Conservation (phyloP, 352 stramenopile species). For the Phytophthora pinifolia region DNA sequence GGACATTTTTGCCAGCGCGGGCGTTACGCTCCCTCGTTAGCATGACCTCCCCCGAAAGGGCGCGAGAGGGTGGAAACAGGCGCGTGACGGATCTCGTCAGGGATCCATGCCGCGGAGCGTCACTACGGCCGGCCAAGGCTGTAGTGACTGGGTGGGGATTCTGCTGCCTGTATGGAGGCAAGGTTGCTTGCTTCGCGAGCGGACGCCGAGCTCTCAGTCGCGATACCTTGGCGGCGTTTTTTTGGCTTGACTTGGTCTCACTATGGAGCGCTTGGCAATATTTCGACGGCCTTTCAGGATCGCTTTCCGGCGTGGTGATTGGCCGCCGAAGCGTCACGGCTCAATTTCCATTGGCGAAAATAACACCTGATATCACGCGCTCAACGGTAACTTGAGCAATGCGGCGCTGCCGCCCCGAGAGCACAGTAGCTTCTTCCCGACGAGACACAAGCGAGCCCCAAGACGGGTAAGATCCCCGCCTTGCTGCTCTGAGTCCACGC, state of each 20-base stretch:
- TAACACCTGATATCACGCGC: conserved; percentile 27
- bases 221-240: conserved; percentile 15
- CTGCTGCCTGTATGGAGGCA: no score
- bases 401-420: neutral
- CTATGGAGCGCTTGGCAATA: conserved; percentile 12
- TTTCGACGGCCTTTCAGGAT: conserved; percentile 34
- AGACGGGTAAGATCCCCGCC: conserved; percentile 4
- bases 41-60: conserved; percentile 22
- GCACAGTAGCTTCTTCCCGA: conserved; percentile 27
- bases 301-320: conserved; percentile 15
- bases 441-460: conserved; percentile 12
- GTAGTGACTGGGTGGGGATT: no score
- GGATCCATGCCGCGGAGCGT: no score
- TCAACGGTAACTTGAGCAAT: conserved; percentile 20
- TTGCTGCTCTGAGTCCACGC: neutral
- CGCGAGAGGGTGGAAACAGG: conserved; percentile 16
- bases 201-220: conserved; percentile 3
- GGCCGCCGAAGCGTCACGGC: neutral
- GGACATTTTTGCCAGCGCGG: conserved; percentile 6
- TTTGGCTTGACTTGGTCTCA: conserved; percentile 14
- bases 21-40: conserved; percentile 16
- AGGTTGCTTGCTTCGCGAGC: neutral
- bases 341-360: conserved; percentile 30
- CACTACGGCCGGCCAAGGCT: no score
- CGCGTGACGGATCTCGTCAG: neutral